Evolutionary conservation across 352 stramenopile genomes (phyloP), one percentile per base, ranked within the genome.

Genomic region (Pythium chondricola): DNA sequence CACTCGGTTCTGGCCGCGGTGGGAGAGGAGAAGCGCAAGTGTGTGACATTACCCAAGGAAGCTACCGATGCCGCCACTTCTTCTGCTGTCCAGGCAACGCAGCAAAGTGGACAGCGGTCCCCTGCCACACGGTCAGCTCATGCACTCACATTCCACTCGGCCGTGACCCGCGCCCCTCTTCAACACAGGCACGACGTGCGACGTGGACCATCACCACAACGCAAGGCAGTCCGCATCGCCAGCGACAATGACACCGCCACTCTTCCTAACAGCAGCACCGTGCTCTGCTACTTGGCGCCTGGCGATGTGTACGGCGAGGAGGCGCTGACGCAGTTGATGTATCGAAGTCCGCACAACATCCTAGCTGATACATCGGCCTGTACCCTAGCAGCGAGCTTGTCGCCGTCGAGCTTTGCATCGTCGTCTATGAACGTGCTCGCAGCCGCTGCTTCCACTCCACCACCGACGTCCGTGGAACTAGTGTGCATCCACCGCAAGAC

Each of bases 261-360:
- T 16, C 16, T 3, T 3, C 14, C 21, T 2, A 18, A 17, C 4
- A 20, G 29, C 5, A 55, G 42, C 24, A 41, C 73, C 0, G 61
- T 83, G 21, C 48, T 85, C 18, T 77, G 72, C 24, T 40, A 72
- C 17, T 39, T 87, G 17, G 41, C 49, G 0, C 56, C 56, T 0
- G 75, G 75, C 5, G 75, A 85, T 30, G 60, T 81, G 29, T 78
- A 72, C 22, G 72, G 72, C 0, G 72, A 83, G 10, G 75, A 87
- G 33, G 56, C 70, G 8, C 54, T 71, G n/a, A 43, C 59, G 3
- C 41, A 56, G 1, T 14, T 43, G 8, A 43, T 56, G 6, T 54
- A 46, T 26, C 24, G 52, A 3, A 45, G 44, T 18, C 42, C 42
- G 10, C 56, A 62, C 30, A 65, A 63, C 14, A 44, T 67, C 33